phyloP scores from a whole-genome alignment of 2,329 filamentous ascomycete species.

The Epichloe aotearoae region DNA sequence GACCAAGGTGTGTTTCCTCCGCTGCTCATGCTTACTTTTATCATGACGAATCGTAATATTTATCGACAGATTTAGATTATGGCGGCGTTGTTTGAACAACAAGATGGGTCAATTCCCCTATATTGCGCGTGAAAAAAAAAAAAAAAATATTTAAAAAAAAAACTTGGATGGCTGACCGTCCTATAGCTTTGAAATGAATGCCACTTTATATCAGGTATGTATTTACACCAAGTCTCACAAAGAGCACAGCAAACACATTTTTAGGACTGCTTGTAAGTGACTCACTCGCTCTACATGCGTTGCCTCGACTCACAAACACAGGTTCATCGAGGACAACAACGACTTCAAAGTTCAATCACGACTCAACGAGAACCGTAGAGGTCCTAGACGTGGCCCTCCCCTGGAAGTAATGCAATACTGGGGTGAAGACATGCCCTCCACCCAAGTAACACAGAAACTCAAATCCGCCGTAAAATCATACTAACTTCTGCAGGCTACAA shows the following conservation, averaged over 20 bases:
- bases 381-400: slow-evolving; percentile 33
- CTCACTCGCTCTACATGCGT: not conserved
- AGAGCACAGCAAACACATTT: slow-evolving; percentile 6
- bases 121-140: not conserved
- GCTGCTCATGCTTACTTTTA: not conserved
- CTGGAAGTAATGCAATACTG: slow-evolving; percentile 84
- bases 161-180: not conserved
- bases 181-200: slow-evolving; percentile 75
- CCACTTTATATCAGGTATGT: slow-evolving; percentile 74
- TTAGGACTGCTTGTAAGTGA: slow-evolving; percentile 40
- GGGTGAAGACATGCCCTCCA: slow-evolving; percentile 38
- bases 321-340: slow-evolving; percentile 89
- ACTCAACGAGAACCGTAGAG: slow-evolving; percentile 33
- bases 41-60: not conserved
- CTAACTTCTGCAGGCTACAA: slow-evolving; percentile 60
- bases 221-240: slow-evolving; percentile 8
- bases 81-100: slow-evolving; percentile 67
- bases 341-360: slow-evolving; percentile 53
- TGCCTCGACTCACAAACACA: slow-evolving; percentile 21
- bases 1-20: slow-evolving; percentile 58
- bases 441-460: not conserved
- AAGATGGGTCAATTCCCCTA: slow-evolving; percentile 47
- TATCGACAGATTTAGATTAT: slow-evolving; percentile 49
- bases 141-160: not conserved
- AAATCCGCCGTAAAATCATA: not conserved